Conservation (phyloP, 495 filamentous ascomycete species). For the Hypoxylon fuscum region DNA sequence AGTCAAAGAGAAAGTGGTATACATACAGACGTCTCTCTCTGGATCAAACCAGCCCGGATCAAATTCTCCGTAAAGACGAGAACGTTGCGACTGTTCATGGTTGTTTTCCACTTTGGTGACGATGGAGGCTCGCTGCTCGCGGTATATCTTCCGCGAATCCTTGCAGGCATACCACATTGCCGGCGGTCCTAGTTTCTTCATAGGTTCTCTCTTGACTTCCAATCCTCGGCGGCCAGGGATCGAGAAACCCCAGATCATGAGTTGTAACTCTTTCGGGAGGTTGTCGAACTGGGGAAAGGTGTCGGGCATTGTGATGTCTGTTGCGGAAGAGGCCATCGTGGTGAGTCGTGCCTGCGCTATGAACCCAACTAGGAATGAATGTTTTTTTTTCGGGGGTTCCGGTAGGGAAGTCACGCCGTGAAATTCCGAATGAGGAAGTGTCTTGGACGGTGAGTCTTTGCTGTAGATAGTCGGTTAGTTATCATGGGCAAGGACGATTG, state of each 20-base stretch:
- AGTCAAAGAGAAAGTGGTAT: background rate
- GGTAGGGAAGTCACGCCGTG: too few species aligned
- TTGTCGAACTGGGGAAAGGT: conserved; percentile 48
- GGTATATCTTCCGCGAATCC: background rate
- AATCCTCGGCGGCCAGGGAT: conserved; percentile 15
- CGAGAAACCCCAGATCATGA: conserved; percentile 58
- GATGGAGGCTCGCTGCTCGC: background rate
- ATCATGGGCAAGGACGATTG: too few species aligned
- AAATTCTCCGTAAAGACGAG: too few species aligned
- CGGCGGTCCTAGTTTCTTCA: background rate
- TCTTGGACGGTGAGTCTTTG: too few species aligned
- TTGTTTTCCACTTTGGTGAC: too few species aligned
- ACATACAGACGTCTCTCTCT: conserved; percentile 8
- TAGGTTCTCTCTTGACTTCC: background rate
- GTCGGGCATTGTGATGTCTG: background rate
- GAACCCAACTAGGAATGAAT: too few species aligned
- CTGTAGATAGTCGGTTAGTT: too few species aligned
- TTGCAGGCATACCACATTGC: background rate
- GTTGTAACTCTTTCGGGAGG: conserved; percentile 56
- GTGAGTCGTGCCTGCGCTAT: too few species aligned
- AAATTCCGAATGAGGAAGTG: too few species aligned
- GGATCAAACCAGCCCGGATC: conserved; percentile 2
- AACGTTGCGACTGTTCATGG: background rate
- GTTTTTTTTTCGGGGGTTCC: too few species aligned
- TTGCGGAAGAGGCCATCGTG: background rate